Conservation (phyloP, 2,329 filamentous ascomycete species). For the Ophiostoma ulmi region DNA sequence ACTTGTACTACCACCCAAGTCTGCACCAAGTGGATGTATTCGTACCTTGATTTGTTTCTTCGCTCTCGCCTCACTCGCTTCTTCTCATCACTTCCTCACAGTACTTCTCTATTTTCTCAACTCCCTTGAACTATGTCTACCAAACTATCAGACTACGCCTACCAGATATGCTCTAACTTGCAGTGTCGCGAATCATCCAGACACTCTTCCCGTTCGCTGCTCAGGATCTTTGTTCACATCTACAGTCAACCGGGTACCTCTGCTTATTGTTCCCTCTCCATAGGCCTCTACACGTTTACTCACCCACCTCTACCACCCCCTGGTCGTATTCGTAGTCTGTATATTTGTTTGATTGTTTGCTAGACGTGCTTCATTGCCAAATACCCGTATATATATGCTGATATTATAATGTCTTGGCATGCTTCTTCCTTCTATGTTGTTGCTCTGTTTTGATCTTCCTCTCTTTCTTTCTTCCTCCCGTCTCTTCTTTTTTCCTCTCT, state of each 20-base stretch:
- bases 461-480: not conserved
- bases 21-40: not conserved
- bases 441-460: conserved; percentile 2
- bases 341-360: not conserved
- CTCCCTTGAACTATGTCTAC: not conserved
- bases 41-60: not conserved
- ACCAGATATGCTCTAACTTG: not conserved
- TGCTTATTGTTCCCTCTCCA: not conserved
- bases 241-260: not conserved
- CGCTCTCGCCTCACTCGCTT: not conserved
- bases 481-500: not conserved
- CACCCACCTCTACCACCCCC: not conserved
- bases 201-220: not conserved
- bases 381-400: not conserved
- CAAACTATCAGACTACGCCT: not conserved
- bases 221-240: not conserved
- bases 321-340: not conserved
- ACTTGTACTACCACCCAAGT: not conserved
- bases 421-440: not conserved
- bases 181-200: conserved; percentile 4
- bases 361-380: not conserved
- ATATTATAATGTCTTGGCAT: conserved; percentile 3
- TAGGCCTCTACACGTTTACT: not conserved
- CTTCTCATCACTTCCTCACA: not conserved
- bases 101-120: not conserved